Conservation (phyloP, 2,329 filamentous ascomycete species). For the Pyricularia grisea region DNA sequence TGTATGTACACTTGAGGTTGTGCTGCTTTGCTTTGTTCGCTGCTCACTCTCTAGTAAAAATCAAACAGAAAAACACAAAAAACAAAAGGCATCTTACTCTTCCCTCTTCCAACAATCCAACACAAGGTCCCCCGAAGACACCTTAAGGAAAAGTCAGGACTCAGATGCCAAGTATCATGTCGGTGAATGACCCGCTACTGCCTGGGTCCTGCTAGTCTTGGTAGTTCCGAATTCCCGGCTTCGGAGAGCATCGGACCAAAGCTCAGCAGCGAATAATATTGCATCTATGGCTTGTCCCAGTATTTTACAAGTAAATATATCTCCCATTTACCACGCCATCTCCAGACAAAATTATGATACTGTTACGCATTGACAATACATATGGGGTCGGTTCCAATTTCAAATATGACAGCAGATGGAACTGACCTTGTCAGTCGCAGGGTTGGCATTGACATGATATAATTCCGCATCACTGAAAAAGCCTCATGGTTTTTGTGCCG, state of each 20-base stretch:
- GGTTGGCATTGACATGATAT: neutral
- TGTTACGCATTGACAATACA: too few relatives aligned
- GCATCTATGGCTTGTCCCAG: neutral
- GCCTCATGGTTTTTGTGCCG: constrained; percentile 1
- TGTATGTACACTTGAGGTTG: too few relatives aligned
- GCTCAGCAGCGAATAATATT: neutral
- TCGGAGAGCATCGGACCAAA: neutral
- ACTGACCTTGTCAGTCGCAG: neutral
- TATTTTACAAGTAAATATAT: neutral
- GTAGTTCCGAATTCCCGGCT: neutral
- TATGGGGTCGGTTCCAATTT: too few relatives aligned
- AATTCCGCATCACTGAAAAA: neutral
- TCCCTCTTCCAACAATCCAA: neutral
- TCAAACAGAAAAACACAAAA: too few relatives aligned
- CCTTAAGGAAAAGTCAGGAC: constrained; percentile 5
- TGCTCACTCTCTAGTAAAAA: too few relatives aligned
- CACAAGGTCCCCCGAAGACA: constrained; percentile 4
- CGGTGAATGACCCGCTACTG: neutral
- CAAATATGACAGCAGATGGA: neutral
- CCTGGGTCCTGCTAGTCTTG: neutral
- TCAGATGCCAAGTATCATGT: neutral
- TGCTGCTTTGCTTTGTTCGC: too few relatives aligned
- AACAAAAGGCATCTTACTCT: neutral
- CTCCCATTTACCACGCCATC: neutral
- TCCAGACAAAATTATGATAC: neutral